Conservation (phyloP, 192 early-diverging fungal species). For the Chytriomyces sp. region DNA sequence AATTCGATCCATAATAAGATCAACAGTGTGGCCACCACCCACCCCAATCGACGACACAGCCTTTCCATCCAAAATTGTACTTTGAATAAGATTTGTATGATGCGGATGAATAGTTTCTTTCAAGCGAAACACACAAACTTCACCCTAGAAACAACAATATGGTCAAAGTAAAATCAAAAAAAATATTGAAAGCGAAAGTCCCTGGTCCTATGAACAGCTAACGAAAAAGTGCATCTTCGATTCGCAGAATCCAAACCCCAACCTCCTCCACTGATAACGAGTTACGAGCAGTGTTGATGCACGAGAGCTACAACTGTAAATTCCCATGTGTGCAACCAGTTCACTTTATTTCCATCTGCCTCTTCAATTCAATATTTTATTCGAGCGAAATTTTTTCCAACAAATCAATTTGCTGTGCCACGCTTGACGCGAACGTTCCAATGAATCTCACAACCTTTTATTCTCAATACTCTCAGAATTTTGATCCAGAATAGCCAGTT, state of each 20-base stretch:
- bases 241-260: background rate
- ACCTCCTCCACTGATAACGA: slow-evolving; percentile 12
- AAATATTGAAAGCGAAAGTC: no score
- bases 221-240: background rate
- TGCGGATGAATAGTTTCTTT: background rate
- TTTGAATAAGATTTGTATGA: background rate
- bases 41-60: background rate
- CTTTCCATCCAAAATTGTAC: background rate
- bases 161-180: background rate
- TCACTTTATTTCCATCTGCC: slow-evolving; percentile 4
- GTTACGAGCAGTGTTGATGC: background rate
- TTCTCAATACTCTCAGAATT: no score
- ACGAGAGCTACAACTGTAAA: slow-evolving; percentile 6
- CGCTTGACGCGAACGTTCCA: no score
- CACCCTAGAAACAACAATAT: background rate
- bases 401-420: no score
- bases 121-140: background rate
- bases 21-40: no score
- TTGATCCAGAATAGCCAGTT: no score
- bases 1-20: background rate
- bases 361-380: no score
- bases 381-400: no score
- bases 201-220: no score
- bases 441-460: no score
- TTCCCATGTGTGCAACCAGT: slow-evolving; percentile 4